Base-by-base conservation (phyloP, 768 basidiomycete species). In the Russula brevipes region DNA sequence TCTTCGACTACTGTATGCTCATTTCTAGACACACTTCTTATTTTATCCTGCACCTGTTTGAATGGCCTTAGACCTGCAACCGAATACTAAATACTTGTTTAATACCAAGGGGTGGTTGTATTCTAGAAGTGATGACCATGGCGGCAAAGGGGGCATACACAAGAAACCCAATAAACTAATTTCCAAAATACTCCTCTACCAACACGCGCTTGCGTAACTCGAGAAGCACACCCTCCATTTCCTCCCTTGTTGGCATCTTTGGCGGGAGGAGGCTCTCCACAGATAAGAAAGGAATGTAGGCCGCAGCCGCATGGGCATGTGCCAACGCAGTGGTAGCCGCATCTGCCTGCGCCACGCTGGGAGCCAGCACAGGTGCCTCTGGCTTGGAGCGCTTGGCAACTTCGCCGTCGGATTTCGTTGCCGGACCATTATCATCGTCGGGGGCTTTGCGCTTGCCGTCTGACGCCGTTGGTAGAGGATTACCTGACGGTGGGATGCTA, bases 181-280 rank as follows among this genome's bases (percentile, higher is more conserved):
- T 77, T n/a, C 83, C 85, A 68, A 83, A 80, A 66, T 87, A 87
- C 72, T 97, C 92, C 69, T 91, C 87, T 59, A 92, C 83, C 49
- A 96, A 74, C 24, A 87, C 87, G 75, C 86, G 82, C 76, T 96
- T 95, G 71, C 88, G 80, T 65, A 94, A 76, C 33, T 81, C 82
- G 60, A 97, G 79, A 58, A 97, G 72, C 10, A 89, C 82, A 24
- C 74, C 72, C 71, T 91, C 91, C 88, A 92, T 88, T 73, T 95
- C 90, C 51, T 84, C 82, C 60, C 82, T 79, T 1, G 83, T 84
- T 1, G 91, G 89, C 74, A 95, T 73, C 68, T 82, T 85, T 0
- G 94, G 93, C 11, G 87, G 84, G 57, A 90, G 70, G 9, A 96
- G 80, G 62, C 86, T 80, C 65, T 88, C 86, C 19, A 86, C 76